phyloP scores from a whole-genome alignment of 352 stramenopile genomes.

The Phytophthora capsici region DNA sequence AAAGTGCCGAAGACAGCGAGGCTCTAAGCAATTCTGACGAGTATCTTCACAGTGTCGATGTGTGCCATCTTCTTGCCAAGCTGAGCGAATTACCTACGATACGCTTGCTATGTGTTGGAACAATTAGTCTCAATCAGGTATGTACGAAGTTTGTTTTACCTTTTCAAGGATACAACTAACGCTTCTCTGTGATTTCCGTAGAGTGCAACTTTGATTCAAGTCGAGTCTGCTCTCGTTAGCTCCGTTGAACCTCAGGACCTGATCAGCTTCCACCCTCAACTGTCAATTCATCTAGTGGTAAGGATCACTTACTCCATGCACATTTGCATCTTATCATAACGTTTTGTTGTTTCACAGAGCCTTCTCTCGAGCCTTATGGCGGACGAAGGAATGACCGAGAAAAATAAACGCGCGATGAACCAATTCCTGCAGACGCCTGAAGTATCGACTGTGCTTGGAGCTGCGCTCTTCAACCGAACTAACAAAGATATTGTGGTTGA shows the following conservation, averaged over 20 bases:
- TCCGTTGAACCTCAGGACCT: conserved; percentile 58
- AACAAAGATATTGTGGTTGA: conserved; percentile 78
- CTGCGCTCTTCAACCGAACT: conserved; percentile 64
- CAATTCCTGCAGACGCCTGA: conserved; percentile 81
- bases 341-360: conserved; percentile 40
- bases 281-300: conserved; percentile 81
- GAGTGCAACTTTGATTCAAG: conserved; percentile 73
- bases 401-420: conserved; percentile 67
- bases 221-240: conserved; percentile 62
- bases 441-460: conserved; percentile 62
- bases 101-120: conserved; percentile 56
- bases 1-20: conserved; percentile 49
- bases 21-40: conserved; percentile 60
- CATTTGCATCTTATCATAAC: not conserved
- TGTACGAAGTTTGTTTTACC: not conserved
- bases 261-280: conserved; percentile 61
- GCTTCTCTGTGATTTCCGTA: conserved; percentile 16
- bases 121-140: conserved; percentile 81
- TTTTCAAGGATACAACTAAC: not conserved
- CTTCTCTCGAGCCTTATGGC: conserved; percentile 60
- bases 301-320: not conserved
- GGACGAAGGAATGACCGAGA: conserved; percentile 63
- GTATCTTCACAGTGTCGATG: conserved; percentile 69
- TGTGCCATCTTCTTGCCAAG: conserved; percentile 68
- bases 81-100: conserved; percentile 58